A percentile compares a stretch with the other conserved stretches of the same genome.
phyloP scores from a whole-genome alignment of 2,329 filamentous ascomycete genomes.

The Colletotrichum tabaci region DNA sequence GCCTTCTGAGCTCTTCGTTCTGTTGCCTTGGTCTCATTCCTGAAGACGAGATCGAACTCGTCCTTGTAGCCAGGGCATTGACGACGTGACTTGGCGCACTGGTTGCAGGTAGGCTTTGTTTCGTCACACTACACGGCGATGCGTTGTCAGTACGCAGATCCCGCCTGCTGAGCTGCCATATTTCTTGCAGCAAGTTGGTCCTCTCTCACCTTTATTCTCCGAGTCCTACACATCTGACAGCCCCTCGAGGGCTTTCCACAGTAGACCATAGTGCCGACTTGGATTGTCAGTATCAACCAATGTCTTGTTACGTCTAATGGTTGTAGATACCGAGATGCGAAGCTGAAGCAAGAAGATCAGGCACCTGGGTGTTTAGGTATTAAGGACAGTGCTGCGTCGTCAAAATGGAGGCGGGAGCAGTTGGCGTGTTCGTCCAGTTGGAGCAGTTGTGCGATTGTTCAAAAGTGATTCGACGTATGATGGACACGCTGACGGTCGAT shows the following conservation, averaged over 20 bases:
- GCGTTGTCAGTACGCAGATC: constrained; percentile 40
- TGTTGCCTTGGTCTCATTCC: constrained; percentile 79
- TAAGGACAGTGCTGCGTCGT: not conserved
- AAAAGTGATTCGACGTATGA: constrained; percentile 15
- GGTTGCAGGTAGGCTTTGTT: constrained; percentile 75
- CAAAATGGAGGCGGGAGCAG: not conserved
- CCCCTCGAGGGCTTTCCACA: constrained; percentile 77
- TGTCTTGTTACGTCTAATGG: constrained; percentile 50
- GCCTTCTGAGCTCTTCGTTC: constrained; percentile 73
- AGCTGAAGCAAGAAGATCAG: not conserved
- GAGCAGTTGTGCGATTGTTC: not conserved
- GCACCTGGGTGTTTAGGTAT: not conserved
- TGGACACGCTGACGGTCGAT: constrained; percentile 17
- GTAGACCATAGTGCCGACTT: constrained; percentile 69
- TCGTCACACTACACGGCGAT: constrained; percentile 72
- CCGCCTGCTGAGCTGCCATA: not conserved
- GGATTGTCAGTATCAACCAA: not conserved
- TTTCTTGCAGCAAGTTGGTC: not conserved
- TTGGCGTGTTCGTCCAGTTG: not conserved
- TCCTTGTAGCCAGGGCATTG: constrained; percentile 79
- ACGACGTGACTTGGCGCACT: constrained; percentile 75
- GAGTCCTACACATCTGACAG: constrained; percentile 81
- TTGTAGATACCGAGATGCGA: not conserved
- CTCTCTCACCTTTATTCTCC: constrained; percentile 78
- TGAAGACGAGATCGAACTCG: constrained; percentile 80